phyloP scores from a whole-genome alignment of 371 early-diverging fungal species.

The Conidiobolus incongruus region DNA sequence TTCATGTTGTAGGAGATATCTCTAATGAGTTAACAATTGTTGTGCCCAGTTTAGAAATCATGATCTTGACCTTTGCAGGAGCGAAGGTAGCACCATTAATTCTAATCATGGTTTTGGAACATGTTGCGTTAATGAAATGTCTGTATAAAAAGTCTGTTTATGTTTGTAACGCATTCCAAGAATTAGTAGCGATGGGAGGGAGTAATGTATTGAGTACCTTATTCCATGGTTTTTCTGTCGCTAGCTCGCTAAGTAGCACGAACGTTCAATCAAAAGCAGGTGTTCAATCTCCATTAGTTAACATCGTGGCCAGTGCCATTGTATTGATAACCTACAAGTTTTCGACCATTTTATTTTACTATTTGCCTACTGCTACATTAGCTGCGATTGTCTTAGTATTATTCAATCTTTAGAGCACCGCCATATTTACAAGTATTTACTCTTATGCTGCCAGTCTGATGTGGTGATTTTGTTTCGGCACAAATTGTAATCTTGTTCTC shows the following conservation, averaged over 20 bases:
- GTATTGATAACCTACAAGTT: slow-evolving; percentile 49
- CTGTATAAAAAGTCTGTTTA: slow-evolving; percentile 15
- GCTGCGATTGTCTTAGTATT: no score
- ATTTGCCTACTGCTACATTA: no score
- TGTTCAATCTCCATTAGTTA: slow-evolving; percentile 43
- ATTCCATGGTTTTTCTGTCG: slow-evolving; percentile 57
- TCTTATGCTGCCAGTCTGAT: no score
- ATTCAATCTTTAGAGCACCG: no score
- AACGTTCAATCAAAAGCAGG: slow-evolving; percentile 19
- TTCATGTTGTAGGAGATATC: slow-evolving; percentile 7
- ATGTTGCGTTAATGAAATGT: slow-evolving; percentile 18
- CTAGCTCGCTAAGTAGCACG: slow-evolving; percentile 69
- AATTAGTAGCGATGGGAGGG: slow-evolving; percentile 54
- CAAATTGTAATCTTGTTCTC: no score
- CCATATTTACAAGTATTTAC: no score
- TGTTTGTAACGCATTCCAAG: slow-evolving; percentile 28
- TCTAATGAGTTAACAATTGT: no score
- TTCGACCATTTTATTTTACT: slow-evolving; percentile 55
- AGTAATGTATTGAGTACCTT: slow-evolving; percentile 57
- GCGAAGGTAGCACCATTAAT: slow-evolving; percentile 23
- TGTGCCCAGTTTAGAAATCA: slow-evolving; percentile 26
- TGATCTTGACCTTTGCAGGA: slow-evolving; percentile 37
- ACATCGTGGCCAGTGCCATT: slow-evolving; percentile 41
- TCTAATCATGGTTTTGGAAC: slow-evolving; percentile 15
- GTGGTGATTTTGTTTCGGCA: no score